Base-by-base conservation (phyloP, 2,329 filamentous ascomycete species). In the Fusarium zealandicum region DNA sequence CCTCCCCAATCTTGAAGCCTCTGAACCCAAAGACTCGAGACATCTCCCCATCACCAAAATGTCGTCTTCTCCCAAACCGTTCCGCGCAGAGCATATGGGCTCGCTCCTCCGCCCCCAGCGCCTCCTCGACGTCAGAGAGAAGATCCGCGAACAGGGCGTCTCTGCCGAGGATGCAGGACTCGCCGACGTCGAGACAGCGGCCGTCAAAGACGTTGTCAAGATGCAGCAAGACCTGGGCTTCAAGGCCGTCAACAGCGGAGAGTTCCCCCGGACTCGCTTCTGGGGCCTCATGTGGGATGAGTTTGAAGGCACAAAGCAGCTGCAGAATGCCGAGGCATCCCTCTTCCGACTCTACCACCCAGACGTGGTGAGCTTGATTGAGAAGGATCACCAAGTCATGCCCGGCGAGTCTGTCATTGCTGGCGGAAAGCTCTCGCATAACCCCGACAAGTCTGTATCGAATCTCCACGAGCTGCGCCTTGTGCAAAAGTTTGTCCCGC, bases 71-170 rank as follows among this genome's bases (percentile, higher is more conserved):
- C 48, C 61, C 1, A 76, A 76, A 16, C 89, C 89, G 27, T 91
- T 90, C 78, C 82, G 89, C 66, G 89, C 89, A 42, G 89, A 92
- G 79, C 89, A 92, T 66, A 79, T 90, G 65, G 89, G 89, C 64
- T 90, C 88, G 12, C 79, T 92, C 27, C 82, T 91, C 36, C 85
- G 89, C n/a, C 88, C 89, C 6, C 75, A 87, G 54, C 55, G 61
- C 17, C 70, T 73, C 8, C 70, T 73, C 8, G 64, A 71, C 28
- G 65, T 67, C 32, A 65, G 71, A 52, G 62, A 69, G 50, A 54
- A 65, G 50, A 67, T 73, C 48, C 70, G 71, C 17, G 69, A 69
- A 17, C 67, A 68, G 53, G 70, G 68, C 38, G 43, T 71, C 5
- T 90, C 49, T 77, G 53, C 66, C 42, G 76, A 82, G n/a, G 80